phyloP scores from a whole-genome alignment of 169 alveolate genomes.

The Plasmodium fragile region DNA sequence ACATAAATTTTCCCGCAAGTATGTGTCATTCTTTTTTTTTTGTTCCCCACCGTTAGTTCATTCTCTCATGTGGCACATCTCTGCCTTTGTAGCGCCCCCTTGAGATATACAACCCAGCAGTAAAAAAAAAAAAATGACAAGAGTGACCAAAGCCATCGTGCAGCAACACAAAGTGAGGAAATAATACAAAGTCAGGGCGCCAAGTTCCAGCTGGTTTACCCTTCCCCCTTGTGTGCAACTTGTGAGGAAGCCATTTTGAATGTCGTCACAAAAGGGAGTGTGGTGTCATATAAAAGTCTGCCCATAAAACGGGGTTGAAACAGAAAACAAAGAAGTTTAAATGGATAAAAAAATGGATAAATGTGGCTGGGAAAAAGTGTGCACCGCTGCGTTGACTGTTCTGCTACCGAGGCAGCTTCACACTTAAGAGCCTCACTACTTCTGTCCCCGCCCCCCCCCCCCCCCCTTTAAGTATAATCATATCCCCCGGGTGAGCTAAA shows the following conservation, averaged over 20 bases:
- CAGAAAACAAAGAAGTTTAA: not conserved
- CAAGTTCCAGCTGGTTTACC: not conserved
- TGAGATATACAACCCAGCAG: not conserved
- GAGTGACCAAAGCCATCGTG: not conserved
- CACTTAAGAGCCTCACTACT: not conserved
- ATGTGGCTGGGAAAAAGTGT: not conserved
- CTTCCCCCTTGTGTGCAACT: not conserved
- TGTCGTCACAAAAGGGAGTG: not conserved
- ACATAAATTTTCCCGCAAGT: not conserved
- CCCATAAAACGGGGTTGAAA: not conserved
- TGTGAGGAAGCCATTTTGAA: not conserved
- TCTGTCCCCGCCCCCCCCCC: no score
- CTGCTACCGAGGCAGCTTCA: not conserved
- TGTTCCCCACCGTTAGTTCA: not conserved
- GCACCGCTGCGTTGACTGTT: not conserved
- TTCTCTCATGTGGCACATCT: not conserved
- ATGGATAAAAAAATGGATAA: not conserved
- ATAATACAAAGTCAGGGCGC: not conserved
- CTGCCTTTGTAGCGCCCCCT: not conserved
- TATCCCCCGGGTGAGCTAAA: not conserved
- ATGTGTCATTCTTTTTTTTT: not conserved
- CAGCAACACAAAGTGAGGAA: not conserved
- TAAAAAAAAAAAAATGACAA: not conserved
- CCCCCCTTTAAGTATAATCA: not conserved
- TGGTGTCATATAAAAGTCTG: not conserved